Conservation (phyloP, 192 early-diverging fungal genomes). For the Entomortierella chlamydospora region DNA sequence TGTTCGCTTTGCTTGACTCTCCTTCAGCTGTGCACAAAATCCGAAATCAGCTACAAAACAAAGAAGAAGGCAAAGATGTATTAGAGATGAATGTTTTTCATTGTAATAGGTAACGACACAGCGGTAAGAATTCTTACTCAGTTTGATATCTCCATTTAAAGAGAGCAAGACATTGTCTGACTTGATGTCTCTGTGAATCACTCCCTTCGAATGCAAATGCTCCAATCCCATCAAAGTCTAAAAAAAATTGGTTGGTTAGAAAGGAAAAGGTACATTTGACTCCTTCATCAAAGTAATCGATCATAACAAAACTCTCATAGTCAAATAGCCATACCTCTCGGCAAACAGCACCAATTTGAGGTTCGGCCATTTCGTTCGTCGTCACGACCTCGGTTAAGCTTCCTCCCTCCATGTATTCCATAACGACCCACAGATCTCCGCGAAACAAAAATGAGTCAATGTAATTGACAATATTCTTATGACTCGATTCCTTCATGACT, state of each 20-base stretch:
- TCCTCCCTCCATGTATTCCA: constrained; percentile 95
- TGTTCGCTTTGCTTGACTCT: constrained; percentile 72
- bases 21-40: constrained; percentile 84
- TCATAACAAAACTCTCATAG: too few species aligned
- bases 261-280: too few species aligned
- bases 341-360: constrained; percentile 86
- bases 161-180: constrained; percentile 84
- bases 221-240: constrained; percentile 76
- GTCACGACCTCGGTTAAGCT: constrained; percentile 88
- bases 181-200: constrained; percentile 93
- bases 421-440: constrained; percentile 89
- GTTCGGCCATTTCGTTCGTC: constrained; percentile 80
- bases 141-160: constrained; percentile 76
- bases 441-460: constrained; percentile 83
- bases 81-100: too few species aligned
- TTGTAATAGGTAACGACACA: too few species aligned
- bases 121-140: constrained; percentile 65
- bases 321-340: constrained; percentile 62
- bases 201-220: constrained; percentile 77
- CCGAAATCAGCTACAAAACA: constrained; percentile 81
- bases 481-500: constrained; percentile 86
- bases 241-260: constrained; percentile 1
- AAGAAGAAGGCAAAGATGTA: background rate
- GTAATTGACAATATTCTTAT: constrained; percentile 87
- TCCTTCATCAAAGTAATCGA: too few species aligned